A percentile compares a stretch with the other conserved stretches of the same genome.
phyloP scores from a whole-genome alignment of 768 basidiomycete genomes.

The Phylloporus rhodoxanthus region DNA sequence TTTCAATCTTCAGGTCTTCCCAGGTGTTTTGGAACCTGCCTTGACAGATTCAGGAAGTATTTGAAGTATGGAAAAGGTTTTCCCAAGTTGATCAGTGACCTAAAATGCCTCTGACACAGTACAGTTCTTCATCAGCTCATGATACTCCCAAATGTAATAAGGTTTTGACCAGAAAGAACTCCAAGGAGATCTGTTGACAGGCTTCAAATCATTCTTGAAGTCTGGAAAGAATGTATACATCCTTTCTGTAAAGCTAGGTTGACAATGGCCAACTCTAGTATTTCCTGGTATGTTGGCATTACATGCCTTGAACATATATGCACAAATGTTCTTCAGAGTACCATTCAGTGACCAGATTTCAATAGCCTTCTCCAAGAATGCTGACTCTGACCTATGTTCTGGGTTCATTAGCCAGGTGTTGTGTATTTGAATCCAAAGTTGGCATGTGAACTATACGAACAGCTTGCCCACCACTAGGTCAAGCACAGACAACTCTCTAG shows the following conservation, averaged over 20 bases:
- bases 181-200: background rate
- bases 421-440: conserved; percentile 1
- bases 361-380: too few species aligned
- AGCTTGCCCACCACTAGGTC: background rate
- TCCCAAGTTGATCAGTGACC: background rate
- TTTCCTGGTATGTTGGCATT: conserved; percentile 1
- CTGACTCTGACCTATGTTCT: background rate
- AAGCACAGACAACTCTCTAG: background rate
- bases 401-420: too few species aligned
- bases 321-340: too few species aligned
- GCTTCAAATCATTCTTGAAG: background rate
- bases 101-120: background rate
- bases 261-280: background rate
- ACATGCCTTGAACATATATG: background rate
- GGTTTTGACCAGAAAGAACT: background rate
- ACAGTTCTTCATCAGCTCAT: background rate
- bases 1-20: background rate
- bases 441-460: conserved; percentile 1
- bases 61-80: background rate
- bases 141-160: background rate
- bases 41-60: background rate
- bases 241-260: background rate
- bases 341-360: too few species aligned
- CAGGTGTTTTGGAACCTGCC: background rate
- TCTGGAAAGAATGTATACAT: background rate